Evolutionary conservation across 2,329 filamentous ascomycete species (phyloP), one percentile per base, ranked within the genome.

Genomic region (Neospermospora avenae): DNA sequence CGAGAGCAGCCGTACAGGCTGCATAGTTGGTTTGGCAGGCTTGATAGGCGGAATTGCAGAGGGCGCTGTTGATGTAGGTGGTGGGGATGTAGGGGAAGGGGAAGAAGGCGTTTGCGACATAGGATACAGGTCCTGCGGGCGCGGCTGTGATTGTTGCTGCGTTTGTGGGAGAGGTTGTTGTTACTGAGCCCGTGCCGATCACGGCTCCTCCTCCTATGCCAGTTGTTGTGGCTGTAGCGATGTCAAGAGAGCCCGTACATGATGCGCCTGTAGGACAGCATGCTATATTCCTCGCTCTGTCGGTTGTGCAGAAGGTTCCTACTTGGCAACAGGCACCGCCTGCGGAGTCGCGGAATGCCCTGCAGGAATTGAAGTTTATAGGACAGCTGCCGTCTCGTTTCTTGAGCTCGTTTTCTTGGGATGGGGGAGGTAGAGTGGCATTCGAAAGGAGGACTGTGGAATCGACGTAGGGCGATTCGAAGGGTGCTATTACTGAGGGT

Each of bases 21-120:
- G 77, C 74, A 69, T 82, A 84, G 69, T 85, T 85, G 22, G 73
- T 69, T 46, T 77, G 77, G 72, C 84, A 87, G 58, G 78, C 77
- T 42, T 70, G 73, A 51, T 80, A 73, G 16, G 83, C 84, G 0
- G 79, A 76, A 3, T 77, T 77, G 68, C 84, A 87, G 5, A 78
- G 78, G 14, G 74, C 80, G 18, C 74, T 71, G 65, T 85, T 79
- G 60, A 73, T 69, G 63, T 83, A 85, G 13, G 77, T 77, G 1
- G 80, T 84, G 49, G 69, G 61, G 55, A 84, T 77, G 67, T 82
- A 82, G 1, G 84, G 84, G 70, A 86, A 87, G 11, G 81, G 78
- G 70, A 85, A 87, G 72, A 81, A 85, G 25, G 75, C 66, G 69
- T 87, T 86, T 44, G 77, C 72, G 18, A 86, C 82, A 68, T 78